Percentiles rank a stretch among this genome's conserved stretches.
These are phyloP conservation scores for Tetramitus jugosus DNA, from an alignment of 208 protist species.

Conservation along the genomic window DNA sequence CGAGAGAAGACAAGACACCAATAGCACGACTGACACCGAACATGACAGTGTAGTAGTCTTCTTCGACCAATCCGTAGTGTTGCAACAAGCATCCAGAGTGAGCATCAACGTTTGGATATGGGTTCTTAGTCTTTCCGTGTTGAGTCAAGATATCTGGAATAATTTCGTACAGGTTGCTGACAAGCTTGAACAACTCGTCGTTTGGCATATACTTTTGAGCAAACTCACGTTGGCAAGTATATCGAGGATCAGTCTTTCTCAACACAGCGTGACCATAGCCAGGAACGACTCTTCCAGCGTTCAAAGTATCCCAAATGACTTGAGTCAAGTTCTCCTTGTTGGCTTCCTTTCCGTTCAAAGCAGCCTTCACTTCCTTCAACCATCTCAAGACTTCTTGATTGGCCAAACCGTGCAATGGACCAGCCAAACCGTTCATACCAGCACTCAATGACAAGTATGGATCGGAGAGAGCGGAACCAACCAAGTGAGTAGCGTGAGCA, in stretches of 20 bases:
- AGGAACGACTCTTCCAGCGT: slow-evolving; percentile 72
- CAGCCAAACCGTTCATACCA: slow-evolving; percentile 87
- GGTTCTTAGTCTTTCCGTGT: slow-evolving; percentile 95
- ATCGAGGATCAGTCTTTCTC: slow-evolving; percentile 93
- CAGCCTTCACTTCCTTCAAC: slow-evolving; percentile 53
- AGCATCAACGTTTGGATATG: slow-evolving; percentile 95
- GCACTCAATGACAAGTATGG: slow-evolving; percentile 89
- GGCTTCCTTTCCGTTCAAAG: slow-evolving; percentile 39
- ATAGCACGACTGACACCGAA: slow-evolving; percentile 91
- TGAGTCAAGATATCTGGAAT: slow-evolving; percentile 85
- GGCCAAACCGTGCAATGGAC: slow-evolving; percentile 91
- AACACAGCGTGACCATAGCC: slow-evolving; percentile 96
- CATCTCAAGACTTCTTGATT: slow-evolving; percentile 92
- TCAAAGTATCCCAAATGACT: slow-evolving; percentile 77
- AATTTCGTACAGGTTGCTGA: slow-evolving; percentile 75
- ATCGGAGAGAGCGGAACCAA: slow-evolving; percentile 91
- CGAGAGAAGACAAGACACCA: slow-evolving; percentile 80
- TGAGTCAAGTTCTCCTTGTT: slow-evolving; percentile 64
- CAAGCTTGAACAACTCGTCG: slow-evolving; percentile 89
- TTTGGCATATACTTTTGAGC: slow-evolving; percentile 86
- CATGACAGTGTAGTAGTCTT: slow-evolving; percentile 93
- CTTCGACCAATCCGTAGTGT: slow-evolving; percentile 90
- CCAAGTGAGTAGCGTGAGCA: slow-evolving; percentile 91
- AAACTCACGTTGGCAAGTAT: slow-evolving; percentile 92
- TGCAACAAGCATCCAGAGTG: slow-evolving; percentile 82